Conservation (phyloP, 495 filamentous ascomycete species). For the Viridothelium virens region DNA sequence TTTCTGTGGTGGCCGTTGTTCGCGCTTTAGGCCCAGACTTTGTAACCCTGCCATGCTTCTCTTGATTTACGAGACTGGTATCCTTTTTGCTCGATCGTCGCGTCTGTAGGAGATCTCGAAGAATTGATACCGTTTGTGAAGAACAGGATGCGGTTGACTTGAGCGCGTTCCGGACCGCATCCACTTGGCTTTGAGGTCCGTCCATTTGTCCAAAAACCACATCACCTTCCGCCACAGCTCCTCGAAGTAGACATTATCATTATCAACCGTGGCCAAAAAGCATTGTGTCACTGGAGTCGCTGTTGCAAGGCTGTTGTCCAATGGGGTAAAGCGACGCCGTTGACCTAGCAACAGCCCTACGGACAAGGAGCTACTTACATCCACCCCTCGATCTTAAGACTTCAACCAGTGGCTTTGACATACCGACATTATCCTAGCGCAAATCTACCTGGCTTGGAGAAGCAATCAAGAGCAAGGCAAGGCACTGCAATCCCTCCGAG, state of each 20-base stretch:
- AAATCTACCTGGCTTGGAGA: no score
- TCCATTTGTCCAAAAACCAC: neutral
- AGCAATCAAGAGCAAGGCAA: no score
- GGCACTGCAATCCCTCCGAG: no score
- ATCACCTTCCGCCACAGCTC: neutral
- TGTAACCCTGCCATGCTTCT: neutral
- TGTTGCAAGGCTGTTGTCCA: neutral
- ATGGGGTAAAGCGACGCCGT: neutral
- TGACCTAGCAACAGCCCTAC: constrained; percentile 10
- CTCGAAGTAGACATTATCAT: neutral
- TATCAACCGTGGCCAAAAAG: neutral
- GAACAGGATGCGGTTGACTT: neutral
- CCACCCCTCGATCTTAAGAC: neutral
- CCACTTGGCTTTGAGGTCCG: neutral
- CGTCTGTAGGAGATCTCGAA: constrained; percentile 1
- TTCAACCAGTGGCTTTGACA: no score
- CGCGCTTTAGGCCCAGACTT: neutral
- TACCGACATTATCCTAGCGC: no score
- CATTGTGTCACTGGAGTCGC: neutral
- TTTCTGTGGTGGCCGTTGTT: neutral
- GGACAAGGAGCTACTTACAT: neutral
- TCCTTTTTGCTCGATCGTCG: neutral
- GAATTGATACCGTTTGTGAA: neutral
- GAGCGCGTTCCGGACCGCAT: neutral
- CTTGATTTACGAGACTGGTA: neutral